These are phyloP conservation scores for Talaromyces ruber DNA, from an alignment of 495 filamentous ascomycete species.

Conservation along the genomic window DNA sequence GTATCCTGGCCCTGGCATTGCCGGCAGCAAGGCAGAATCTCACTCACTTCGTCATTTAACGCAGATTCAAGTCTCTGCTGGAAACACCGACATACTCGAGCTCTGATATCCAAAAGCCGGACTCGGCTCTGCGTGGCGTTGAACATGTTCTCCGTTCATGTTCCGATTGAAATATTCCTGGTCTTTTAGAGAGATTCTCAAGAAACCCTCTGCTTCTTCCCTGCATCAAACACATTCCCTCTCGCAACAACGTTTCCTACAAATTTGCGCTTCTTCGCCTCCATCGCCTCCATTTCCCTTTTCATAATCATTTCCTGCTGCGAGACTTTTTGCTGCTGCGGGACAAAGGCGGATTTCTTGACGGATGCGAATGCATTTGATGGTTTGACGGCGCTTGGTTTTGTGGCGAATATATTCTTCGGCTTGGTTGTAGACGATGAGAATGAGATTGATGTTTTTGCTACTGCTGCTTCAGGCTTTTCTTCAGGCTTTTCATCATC, in stretches of 20 bases:
- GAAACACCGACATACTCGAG: neutral
- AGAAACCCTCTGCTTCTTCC: conserved; percentile 16
- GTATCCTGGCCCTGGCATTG: neutral
- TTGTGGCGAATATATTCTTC: conserved; percentile 63
- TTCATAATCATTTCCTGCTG: conserved; percentile 90
- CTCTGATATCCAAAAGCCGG: neutral
- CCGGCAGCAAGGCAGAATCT: neutral
- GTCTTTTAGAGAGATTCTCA: neutral
- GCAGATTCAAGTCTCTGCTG: neutral
- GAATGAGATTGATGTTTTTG: conserved; percentile 52
- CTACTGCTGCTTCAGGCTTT: neutral
- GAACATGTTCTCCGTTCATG: neutral
- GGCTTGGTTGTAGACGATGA: conserved; percentile 42
- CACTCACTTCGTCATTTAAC: neutral
- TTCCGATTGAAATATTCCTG: neutral
- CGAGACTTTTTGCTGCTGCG: conserved; percentile 68
- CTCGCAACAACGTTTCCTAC: conserved; percentile 18
- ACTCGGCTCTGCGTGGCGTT: neutral
- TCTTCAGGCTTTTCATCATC: neutral
- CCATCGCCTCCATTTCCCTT: conserved; percentile 62
- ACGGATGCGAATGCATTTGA: conserved; percentile 32
- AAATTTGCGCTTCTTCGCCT: conserved; percentile 51
- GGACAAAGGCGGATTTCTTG: conserved; percentile 52
- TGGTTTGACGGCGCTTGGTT: conserved; percentile 46
- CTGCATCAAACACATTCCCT: conserved; percentile 7